Evolutionary conservation across 257 asterid genomes (phyloP).

Genomic region (Thymus quinquecostatus): DNA sequence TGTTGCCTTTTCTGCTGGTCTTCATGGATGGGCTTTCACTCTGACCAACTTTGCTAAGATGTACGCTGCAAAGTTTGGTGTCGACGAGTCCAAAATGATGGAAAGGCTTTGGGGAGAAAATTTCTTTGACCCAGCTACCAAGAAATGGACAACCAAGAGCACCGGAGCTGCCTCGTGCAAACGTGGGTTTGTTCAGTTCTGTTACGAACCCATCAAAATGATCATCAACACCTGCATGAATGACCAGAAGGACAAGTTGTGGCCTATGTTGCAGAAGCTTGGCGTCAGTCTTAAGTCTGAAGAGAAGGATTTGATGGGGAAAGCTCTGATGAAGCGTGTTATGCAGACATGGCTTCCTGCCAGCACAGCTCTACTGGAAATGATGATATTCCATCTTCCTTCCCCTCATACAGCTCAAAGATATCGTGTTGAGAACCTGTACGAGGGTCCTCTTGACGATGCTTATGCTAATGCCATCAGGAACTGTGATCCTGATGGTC

Average conservation of each 20-base stretch:
- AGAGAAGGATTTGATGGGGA: constrained; percentile 57
- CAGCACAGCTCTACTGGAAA: constrained; percentile 51
- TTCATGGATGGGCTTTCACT: constrained; percentile 51
- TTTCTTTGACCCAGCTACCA: constrained; percentile 58
- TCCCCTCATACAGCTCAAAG: constrained; percentile 53
- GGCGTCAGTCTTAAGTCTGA: constrained; percentile 48
- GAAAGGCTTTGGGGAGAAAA: constrained; percentile 69
- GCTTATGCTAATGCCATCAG: constrained; percentile 47
- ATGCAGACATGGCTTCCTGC: constrained; percentile 67
- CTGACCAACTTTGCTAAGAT: constrained; percentile 53
- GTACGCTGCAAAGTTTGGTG: constrained; percentile 56
- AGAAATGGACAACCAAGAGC: constrained; percentile 56
- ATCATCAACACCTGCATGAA: constrained; percentile 55
- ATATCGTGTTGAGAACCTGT: constrained; percentile 58
- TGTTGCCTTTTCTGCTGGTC: constrained; percentile 49
- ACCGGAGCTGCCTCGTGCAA: constrained; percentile 51
- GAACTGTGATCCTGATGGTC: constrained; percentile 56
- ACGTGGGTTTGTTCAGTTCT: constrained; percentile 60
- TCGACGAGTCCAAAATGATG: constrained; percentile 57
- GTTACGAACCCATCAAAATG: constrained; percentile 56
- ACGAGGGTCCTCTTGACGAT: constrained; percentile 55
- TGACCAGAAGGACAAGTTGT: constrained; percentile 48
- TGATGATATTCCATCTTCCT: constrained; percentile 66
- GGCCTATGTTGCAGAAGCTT: constrained; percentile 60
- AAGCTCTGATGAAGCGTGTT: constrained; percentile 61